Evolutionary conservation across 2,329 filamentous ascomycete species (phyloP).

Genomic region (Diaporthe aspalathi): DNA sequence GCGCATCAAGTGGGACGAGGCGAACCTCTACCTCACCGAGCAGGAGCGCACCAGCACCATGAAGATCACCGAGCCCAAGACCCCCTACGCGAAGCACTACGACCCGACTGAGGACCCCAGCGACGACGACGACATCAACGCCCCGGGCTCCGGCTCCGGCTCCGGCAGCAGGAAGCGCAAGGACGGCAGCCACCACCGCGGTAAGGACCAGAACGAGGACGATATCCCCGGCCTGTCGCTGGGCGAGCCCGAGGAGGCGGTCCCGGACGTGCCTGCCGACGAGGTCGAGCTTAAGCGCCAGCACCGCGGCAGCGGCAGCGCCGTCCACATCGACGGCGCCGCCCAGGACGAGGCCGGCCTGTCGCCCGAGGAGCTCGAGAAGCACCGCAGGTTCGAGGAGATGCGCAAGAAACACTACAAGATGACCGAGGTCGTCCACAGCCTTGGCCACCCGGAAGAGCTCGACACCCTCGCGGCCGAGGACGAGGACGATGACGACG

Average conservation of each 20-base stretch:
- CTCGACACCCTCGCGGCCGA: constrained; percentile 71
- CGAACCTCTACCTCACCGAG: constrained; percentile 95
- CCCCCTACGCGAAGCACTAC: constrained; percentile 92
- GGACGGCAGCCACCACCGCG: constrained; percentile 40
- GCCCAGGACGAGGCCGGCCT: constrained; percentile 59
- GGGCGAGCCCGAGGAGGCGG: constrained; percentile 86
- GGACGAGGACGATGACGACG: constrained; percentile 59
- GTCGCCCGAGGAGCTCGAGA: constrained; percentile 82
- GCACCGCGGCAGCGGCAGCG: constrained; percentile 62
- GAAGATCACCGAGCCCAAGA: constrained; percentile 99
- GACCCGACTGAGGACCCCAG: constrained; percentile 89
- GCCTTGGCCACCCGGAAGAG: constrained; percentile 82
- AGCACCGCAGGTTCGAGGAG: constrained; percentile 91
- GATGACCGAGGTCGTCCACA: constrained; percentile 92
- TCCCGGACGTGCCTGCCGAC: constrained; percentile 58
- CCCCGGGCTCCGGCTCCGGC: constrained; percentile 71
- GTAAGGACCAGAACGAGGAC: constrained; percentile 57
- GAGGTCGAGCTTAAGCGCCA: constrained; percentile 43
- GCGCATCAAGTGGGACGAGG: constrained; percentile 97
- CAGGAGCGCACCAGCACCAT: constrained; percentile 95
- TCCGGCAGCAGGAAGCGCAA: constrained; percentile 41
- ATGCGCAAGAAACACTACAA: constrained; percentile 97
- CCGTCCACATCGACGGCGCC: constrained; percentile 82
- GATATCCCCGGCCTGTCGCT: constrained; percentile 94
- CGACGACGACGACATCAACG: constrained; percentile 79